Conservation (phyloP, 495 filamentous ascomycete species). For the Daldinia bambusicola region DNA sequence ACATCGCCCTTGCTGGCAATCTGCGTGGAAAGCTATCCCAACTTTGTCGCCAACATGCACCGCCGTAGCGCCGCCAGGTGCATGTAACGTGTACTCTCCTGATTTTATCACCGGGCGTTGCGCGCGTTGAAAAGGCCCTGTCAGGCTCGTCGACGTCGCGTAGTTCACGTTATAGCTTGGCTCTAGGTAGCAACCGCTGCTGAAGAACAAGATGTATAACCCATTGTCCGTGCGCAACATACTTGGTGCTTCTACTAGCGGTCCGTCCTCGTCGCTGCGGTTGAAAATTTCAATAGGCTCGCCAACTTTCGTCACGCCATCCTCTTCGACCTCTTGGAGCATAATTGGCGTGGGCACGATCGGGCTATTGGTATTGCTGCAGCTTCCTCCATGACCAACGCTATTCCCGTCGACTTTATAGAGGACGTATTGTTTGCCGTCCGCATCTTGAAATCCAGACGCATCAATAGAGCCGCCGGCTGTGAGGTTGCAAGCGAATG, state of each 20-base stretch:
- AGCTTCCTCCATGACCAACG: constrained; percentile 65
- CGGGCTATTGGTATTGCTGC: constrained; percentile 63
- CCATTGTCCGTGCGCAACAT: constrained; percentile 55
- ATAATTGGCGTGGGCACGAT: constrained; percentile 66
- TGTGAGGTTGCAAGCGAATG: constrained; percentile 62
- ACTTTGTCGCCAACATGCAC: constrained; percentile 55
- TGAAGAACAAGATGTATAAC: constrained; percentile 69
- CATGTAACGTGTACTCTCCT: constrained; percentile 55
- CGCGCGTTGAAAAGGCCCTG: constrained; percentile 58
- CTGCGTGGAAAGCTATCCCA: constrained; percentile 63
- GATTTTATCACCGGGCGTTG: constrained; percentile 53
- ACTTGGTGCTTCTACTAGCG: constrained; percentile 69
- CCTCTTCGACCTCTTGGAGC: constrained; percentile 63
- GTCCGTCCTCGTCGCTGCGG: constrained; percentile 64
- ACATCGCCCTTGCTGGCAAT: constrained; percentile 57
- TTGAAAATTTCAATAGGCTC: constrained; percentile 64
- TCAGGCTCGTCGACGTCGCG: constrained; percentile 55
- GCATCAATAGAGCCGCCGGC: constrained; percentile 70
- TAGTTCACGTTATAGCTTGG: constrained; percentile 64
- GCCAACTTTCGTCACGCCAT: constrained; percentile 64
- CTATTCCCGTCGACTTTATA: constrained; percentile 74
- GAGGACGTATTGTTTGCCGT: constrained; percentile 65
- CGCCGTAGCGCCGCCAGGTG: constrained; percentile 64
- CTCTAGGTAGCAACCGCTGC: constrained; percentile 63
- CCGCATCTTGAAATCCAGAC: constrained; percentile 61